Evolutionary conservation across 768 basidiomycete genomes (phyloP).

Genomic region (Leucocoprinus leucothites): DNA sequence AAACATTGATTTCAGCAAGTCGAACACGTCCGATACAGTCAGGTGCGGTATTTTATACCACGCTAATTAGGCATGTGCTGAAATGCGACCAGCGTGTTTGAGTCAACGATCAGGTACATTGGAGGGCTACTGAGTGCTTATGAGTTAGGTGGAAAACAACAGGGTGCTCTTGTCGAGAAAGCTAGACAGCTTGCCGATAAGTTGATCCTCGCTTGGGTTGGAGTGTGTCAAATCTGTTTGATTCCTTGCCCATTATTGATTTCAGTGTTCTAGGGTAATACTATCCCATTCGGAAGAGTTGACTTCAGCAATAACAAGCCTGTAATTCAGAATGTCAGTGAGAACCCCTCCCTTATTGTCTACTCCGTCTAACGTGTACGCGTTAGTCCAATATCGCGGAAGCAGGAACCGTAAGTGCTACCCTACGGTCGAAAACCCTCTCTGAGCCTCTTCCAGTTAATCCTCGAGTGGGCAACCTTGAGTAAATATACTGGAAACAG

Average conservation of each 20-base stretch:
- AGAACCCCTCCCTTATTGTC: background rate
- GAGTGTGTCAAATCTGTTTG: constrained; percentile 34
- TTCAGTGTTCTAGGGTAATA: constrained; percentile 30
- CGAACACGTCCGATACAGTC: constrained; percentile 41
- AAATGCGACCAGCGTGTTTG: constrained; percentile 52
- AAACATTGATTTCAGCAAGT: constrained; percentile 52
- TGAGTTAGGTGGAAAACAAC: constrained; percentile 56
- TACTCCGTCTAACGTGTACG: background rate
- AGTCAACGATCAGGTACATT: constrained; percentile 73
- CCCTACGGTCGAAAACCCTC: too few species aligned
- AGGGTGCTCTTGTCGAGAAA: constrained; percentile 52
- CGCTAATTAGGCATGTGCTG: background rate
- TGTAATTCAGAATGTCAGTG: constrained; percentile 24
- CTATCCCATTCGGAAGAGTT: constrained; percentile 38
- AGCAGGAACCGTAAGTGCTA: constrained; percentile 47
- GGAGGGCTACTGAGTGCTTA: constrained; percentile 68
- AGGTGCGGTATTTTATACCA: constrained; percentile 19
- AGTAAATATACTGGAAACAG: constrained; percentile 57
- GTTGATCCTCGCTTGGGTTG: constrained; percentile 58
- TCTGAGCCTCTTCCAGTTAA: too few species aligned
- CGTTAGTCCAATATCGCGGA: constrained; percentile 48
- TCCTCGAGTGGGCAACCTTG: constrained; percentile 55
- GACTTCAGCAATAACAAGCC: constrained; percentile 43
- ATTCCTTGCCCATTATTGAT: background rate
- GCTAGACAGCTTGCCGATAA: constrained; percentile 64